Evolutionary conservation across 2,329 filamentous ascomycete genomes (phyloP).

Genomic region (Apiospora arundinis): DNA sequence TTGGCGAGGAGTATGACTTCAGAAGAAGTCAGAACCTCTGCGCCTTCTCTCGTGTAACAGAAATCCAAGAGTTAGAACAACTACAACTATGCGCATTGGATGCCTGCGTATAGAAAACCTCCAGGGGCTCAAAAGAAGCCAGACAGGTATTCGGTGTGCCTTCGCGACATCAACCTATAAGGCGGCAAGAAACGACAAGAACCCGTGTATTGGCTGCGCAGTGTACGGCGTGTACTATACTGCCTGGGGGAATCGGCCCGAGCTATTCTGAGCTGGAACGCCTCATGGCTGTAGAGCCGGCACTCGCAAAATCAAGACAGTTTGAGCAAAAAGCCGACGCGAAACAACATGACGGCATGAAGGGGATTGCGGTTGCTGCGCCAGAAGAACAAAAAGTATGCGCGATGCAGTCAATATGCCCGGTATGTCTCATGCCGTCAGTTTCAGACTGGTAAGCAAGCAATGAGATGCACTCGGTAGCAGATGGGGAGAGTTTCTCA

Average conservation of each 20-base stretch:
- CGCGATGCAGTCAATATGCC: background rate
- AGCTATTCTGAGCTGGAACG: constrained; percentile 4
- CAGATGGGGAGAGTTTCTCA: background rate
- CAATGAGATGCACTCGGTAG: background rate
- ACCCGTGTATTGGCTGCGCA: background rate
- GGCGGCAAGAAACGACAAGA: background rate
- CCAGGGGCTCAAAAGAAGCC: background rate
- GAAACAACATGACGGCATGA: background rate
- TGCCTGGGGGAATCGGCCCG: background rate
- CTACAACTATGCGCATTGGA: no score
- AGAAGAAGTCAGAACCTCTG: background rate
- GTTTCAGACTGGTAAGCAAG: background rate
- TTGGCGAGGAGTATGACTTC: background rate
- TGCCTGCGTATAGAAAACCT: background rate
- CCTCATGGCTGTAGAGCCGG: background rate
- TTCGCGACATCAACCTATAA: background rate
- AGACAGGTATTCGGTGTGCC: background rate
- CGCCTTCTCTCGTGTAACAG: constrained; percentile 1
- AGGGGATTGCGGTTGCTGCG: background rate
- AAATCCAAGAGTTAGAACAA: background rate
- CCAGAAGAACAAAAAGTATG: background rate
- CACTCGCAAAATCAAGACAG: constrained; percentile 7
- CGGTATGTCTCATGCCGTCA: background rate
- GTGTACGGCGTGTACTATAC: background rate
- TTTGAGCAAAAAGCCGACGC: background rate